Evolutionary conservation across 176 grass and related monocot species (phyloP), one percentile per base, ranked within the genome.

Genomic region (Saccharum spontaneum): DNA sequence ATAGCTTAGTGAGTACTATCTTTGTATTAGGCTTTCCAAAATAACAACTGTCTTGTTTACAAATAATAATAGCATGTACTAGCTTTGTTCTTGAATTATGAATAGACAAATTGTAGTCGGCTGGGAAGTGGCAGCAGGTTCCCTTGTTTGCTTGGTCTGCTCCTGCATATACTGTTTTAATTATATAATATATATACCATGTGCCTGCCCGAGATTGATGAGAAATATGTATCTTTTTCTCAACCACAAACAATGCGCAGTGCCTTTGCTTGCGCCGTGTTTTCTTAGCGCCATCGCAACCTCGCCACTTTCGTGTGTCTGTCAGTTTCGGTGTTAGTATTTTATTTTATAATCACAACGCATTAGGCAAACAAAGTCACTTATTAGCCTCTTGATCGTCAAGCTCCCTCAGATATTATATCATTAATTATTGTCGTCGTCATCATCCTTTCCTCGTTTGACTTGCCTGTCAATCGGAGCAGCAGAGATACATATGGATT

Each of bases 241-340:
- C 79, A 78, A 59, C 73, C 65, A 77, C 64, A 71, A 78, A 83
- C 89, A 79, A 5, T 73, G 83, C 8, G 11, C 20, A 76, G 80
- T 69, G 68, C 57, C 59, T 78, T 71, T 71, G 40, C 31, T 71
- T 76, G 33, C 36, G 73, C n/a, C 39, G 24, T 76, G 20, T 26
- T 86, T 83, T 73, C 72, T 90, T 78, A 75, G 30, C 78, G 46
- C 13, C 67, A 24, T 74, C 46, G 73, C 84, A 73, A 79, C 89
- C 49, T 75, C 7, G 59, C 75, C 89, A 90, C 80, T 83, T 87
- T 87, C 80, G 83, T 69, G 80, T 90, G 89, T 75, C 68, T 79
- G 9, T 17, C 68, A 75, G 26, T 44, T 76, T 84, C 62, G 39
- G 43, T 46, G 11, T 7, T 0, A 22, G 26, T 33, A 48, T 73